phyloP scores from a whole-genome alignment of 371 early-diverging fungal genomes.

The Mucor velutinosus region DNA sequence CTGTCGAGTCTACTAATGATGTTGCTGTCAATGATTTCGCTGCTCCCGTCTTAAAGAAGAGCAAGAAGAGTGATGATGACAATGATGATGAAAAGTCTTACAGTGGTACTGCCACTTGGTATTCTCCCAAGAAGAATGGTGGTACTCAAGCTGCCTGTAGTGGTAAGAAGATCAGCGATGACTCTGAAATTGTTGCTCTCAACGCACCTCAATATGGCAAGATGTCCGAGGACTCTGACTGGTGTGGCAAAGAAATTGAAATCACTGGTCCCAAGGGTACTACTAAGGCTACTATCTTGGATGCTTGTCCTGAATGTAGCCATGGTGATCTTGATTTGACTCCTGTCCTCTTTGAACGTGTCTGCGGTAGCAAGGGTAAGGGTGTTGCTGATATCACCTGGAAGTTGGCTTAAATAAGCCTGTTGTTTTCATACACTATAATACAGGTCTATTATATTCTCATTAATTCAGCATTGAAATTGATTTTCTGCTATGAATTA shows the following conservation, averaged over 20 bases:
- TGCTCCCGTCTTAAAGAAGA: slow-evolving; percentile 5
- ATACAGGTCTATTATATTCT: neutral
- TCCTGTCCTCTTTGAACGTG: slow-evolving; percentile 21
- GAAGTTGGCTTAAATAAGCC: slow-evolving; percentile 9
- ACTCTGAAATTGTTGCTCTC: slow-evolving; percentile 18
- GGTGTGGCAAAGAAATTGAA: slow-evolving; percentile 29
- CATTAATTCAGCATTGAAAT: neutral
- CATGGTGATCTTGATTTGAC: slow-evolving; percentile 23
- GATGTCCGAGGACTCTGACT: slow-evolving; percentile 10
- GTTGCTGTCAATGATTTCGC: neutral
- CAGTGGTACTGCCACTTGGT: slow-evolving; percentile 24
- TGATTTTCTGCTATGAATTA: neutral
- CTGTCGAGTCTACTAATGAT: neutral
- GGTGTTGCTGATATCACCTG: slow-evolving; percentile 23
- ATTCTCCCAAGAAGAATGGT: slow-evolving; percentile 17
- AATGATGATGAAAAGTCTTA: neutral
- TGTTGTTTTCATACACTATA: neutral
- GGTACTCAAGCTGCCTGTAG: slow-evolving; percentile 21
- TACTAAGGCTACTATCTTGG: slow-evolving; percentile 13
- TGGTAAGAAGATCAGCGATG: slow-evolving; percentile 2
- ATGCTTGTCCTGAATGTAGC: slow-evolving; percentile 24
- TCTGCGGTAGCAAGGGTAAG: slow-evolving; percentile 19
- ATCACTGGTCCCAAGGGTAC: slow-evolving; percentile 27
- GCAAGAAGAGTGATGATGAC: neutral
- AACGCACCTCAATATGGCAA: slow-evolving; percentile 19